Evolutionary conservation across 495 filamentous ascomycete genomes (phyloP), one percentile per base, ranked within the genome.

Genomic region (Platismatia glauca): DNA sequence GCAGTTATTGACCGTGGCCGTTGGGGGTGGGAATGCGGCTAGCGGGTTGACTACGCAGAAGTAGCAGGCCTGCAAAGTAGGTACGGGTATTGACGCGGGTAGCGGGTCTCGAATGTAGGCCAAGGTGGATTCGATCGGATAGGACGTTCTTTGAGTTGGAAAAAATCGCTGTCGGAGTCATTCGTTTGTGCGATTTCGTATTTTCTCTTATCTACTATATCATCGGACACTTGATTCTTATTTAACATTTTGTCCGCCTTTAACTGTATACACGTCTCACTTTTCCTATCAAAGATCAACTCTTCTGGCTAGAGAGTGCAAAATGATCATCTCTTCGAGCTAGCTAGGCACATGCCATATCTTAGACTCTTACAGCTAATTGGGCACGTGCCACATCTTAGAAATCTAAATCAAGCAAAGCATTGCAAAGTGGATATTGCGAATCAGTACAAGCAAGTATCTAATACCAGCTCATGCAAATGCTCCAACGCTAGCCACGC

Each of bases 1-100:
- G 4, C 61, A 70, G 60, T 65, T 84, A 46, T 79, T 88, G 60
- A 83, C 81, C 0, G 79, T 91, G 16, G 78, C 81, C 29, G 74
- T 91, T 38, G 86, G 88, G 15, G 87, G 88, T 7, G 67, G 74
- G 13, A 63, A 65, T 46, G 67, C 55, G 39, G 29, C 55, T 35
- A 44, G 39, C 4, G 57, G 44, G 33, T 15, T 56, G 56, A 57
- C 37, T 35, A 52, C 33, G 13, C 60, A 58, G 43, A 27, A 29
- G 20, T 57, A 64, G 62, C 27, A 1, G 57, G 55, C 52, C 9
- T 11, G 35, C 7, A 16, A 34, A 38, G 44, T 18, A 9, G 43
- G 20, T 1, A 2, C 33, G 16, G 6, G 3, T 8, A 29, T n/a
- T n/a, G n/a, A n/a, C 7, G 9, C 18, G 27, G 15, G 29, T 16